A percentile compares a stretch with the other conserved stretches of the same genome.
These are phyloP conservation scores for Tritrichomonas musculus DNA, from an alignment of 208 protist species.

Conservation along the genomic window DNA sequence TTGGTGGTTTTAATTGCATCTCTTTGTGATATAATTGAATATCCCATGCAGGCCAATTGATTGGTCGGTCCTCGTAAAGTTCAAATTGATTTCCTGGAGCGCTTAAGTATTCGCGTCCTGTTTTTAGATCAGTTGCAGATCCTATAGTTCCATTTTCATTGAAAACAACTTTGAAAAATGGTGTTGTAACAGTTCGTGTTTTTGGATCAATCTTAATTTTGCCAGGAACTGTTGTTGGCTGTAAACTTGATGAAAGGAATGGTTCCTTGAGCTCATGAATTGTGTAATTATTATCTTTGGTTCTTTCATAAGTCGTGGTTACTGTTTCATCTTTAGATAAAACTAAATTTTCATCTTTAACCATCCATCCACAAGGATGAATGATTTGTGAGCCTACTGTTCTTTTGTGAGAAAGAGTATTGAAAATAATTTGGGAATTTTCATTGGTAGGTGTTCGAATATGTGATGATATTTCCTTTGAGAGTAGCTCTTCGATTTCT, in stretches of 20 bases:
- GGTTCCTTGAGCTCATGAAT: neutral
- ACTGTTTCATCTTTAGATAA: neutral
- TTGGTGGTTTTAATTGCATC: neutral
- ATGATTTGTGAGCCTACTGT: neutral
- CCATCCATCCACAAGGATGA: neutral
- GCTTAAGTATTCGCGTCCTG: neutral
- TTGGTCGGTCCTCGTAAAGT: slow-evolving; percentile 10
- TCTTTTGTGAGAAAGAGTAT: neutral
- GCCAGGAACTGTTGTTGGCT: neutral
- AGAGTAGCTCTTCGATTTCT: neutral
- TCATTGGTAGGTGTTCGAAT: neutral
- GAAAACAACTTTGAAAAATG: neutral
- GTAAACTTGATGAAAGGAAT: neutral
- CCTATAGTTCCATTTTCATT: neutral
- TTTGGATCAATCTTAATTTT: neutral
- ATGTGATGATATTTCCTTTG: neutral
- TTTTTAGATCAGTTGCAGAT: neutral
- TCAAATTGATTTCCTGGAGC: neutral
- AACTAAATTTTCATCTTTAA: neutral
- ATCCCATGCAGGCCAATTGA: slow-evolving; percentile 18
- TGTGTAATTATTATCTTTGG: neutral
- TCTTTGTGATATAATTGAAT: slow-evolving; percentile 33
- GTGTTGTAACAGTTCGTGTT: neutral
- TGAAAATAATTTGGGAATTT: neutral
- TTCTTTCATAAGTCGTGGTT: neutral